Evolutionary conservation across 148 eudicot genomes (phyloP), one percentile per base, ranked within the genome.

Genomic region (Rhododendron griersonianum): DNA sequence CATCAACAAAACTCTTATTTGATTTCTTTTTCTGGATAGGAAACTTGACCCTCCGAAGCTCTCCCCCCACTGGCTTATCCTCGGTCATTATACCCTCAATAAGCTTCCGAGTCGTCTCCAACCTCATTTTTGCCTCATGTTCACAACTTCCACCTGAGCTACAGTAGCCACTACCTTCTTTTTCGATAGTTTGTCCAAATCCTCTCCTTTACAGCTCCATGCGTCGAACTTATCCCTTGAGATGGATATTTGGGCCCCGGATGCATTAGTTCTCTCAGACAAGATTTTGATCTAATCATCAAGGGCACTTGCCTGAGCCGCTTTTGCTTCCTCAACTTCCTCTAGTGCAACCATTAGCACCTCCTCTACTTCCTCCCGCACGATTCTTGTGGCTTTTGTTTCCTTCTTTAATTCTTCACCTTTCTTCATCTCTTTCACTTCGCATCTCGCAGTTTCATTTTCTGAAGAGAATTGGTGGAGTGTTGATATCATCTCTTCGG

Each of bases 81-180:
- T 88, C 87, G 19, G 95, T 93, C 28, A 93, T 93, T 87, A 91
- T 90, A 10, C 91, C 95, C 44, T 89, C 91, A 13, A 94, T 92
- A 88, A 95, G 98, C 89, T 94, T 93, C 83, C 89, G 88, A 44
- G 92, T 81, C 30, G 91, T 91, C 84, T 92, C 98, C 80, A 97
- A 86, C 84, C 83, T 92, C 90, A 93, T 89, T 35, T 92, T 57
- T 53, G 95, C 98, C 89, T 95, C 99, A 51, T 90, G 90, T 86
- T 97, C 98, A 97, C 92, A 41, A 96, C 98, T 83, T 94, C 99
- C n/a, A 91, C 96, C 87, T 94, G 96, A 63, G 99, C 96, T 90
- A 91, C 83, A 35, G 95, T 98, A 87, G 99, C 98, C 37, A 89
- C 94, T 81, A 96, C 96, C 89, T 91, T 94, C 91, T 93, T 91